These are phyloP conservation scores for Sphagnum tenellum DNA, from an alignment of 225 moss, liverwort and hornwort species.

Conservation along the genomic window DNA sequence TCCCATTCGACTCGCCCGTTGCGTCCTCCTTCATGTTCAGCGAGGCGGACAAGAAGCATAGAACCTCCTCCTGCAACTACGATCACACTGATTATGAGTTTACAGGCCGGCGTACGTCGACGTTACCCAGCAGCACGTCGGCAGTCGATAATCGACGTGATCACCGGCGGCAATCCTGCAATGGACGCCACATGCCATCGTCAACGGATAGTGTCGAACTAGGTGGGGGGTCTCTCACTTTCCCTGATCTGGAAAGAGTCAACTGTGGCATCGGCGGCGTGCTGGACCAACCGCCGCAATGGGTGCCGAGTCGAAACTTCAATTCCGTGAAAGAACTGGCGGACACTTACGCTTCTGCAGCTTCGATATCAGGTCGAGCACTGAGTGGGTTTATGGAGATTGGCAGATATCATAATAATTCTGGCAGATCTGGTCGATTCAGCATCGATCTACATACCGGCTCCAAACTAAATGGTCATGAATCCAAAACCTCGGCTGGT, in stretches of 20 bases:
- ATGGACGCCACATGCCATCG: no score
- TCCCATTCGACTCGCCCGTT: slow-evolving; percentile 40
- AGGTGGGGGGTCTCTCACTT: slow-evolving; percentile 18
- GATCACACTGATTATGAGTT: no score
- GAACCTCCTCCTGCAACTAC: no score
- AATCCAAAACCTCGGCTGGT: not conserved
- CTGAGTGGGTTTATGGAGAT: slow-evolving; percentile 29
- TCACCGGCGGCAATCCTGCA: no score
- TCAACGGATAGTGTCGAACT: no score
- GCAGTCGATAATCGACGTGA: no score
- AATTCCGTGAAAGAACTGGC: slow-evolving; percentile 15
- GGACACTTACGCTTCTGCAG: slow-evolving; percentile 21
- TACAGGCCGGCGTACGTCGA: no score
- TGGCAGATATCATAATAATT: no score
- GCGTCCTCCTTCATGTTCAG: slow-evolving; percentile 35
- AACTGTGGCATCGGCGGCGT: slow-evolving; percentile 10
- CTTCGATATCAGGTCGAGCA: slow-evolving; percentile 1
- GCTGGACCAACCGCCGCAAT: slow-evolving; percentile 22
- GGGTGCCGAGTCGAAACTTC: slow-evolving; percentile 24
- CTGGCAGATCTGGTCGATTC: slow-evolving; percentile 33
- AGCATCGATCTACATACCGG: slow-evolving; percentile 44
- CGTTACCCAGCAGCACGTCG: no score
- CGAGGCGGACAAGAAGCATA: slow-evolving; percentile 5
- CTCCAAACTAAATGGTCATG: slow-evolving; percentile 22
- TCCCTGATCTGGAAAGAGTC: slow-evolving; percentile 20